Conservation (phyloP, 805 yeast species). For the Yamadazyma sp. region DNA sequence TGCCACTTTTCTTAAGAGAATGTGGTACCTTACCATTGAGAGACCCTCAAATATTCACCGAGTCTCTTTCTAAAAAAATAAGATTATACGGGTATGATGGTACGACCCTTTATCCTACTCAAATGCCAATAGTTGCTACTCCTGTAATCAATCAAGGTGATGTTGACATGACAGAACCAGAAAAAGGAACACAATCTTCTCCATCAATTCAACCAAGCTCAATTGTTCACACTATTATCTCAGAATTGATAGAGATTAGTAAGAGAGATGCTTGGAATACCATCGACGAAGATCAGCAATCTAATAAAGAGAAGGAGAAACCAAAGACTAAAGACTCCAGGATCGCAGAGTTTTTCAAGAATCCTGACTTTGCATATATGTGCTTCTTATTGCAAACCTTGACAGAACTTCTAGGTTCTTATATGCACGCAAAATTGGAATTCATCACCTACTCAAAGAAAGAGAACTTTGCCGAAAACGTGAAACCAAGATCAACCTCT, state of each 20-base stretch:
- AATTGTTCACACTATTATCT: constrained; percentile 57
- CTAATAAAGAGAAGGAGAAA: constrained; percentile 16
- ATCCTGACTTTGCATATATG: constrained; percentile 60
- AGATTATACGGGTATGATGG: constrained; percentile 46
- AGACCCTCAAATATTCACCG: constrained; percentile 48
- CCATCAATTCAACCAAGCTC: constrained; percentile 39
- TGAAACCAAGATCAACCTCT: constrained; percentile 74
- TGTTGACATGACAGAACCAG: constrained; percentile 27
- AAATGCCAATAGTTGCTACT: constrained; percentile 18
- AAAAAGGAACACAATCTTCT: constrained; percentile 5
- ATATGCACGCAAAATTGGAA: constrained; percentile 77
- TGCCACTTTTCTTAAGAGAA: constrained; percentile 48
- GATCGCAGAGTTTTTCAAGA: constrained; percentile 38
- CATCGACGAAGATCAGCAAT: constrained; percentile 20
- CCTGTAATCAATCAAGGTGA: constrained; percentile 18
- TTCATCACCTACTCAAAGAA: constrained; percentile 75
- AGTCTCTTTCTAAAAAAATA: constrained; percentile 39
- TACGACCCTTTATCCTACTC: constrained; percentile 16
- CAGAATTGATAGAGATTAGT: constrained; percentile 56
- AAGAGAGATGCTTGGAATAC: constrained; percentile 36
- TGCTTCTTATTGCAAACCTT: constrained; percentile 66
- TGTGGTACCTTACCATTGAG: constrained; percentile 46
- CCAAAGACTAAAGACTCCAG: constrained; percentile 19
- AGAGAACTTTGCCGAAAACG: constrained; percentile 25
- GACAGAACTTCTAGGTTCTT: constrained; percentile 72